phyloP scores from a whole-genome alignment of 2,329 filamentous ascomycete genomes.

The Gnomoniopsis smithogilvyi region DNA sequence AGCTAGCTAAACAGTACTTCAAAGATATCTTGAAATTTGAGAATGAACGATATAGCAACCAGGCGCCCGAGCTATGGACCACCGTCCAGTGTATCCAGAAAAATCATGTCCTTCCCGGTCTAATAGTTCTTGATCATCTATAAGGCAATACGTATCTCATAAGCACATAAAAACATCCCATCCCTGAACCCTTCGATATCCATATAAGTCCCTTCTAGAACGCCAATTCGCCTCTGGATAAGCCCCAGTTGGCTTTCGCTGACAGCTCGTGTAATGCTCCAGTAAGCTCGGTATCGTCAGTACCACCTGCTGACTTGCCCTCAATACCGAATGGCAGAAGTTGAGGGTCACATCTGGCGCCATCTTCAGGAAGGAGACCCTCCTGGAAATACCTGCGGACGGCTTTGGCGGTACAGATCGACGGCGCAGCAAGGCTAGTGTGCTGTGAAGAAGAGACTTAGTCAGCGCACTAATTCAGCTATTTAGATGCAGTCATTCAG shows the following conservation, averaged over 20 bases:
- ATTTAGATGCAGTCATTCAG: too few relatives aligned
- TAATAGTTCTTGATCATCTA: too few relatives aligned
- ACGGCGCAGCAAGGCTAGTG: slow-evolving; percentile 43
- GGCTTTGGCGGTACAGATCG: slow-evolving; percentile 38
- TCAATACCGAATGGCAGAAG: slow-evolving; percentile 37
- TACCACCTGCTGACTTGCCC: background rate
- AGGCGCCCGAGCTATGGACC: too few relatives aligned
- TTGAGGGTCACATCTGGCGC: slow-evolving; percentile 45
- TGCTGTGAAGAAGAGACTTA: slow-evolving; percentile 34
- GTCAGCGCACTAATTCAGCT: too few relatives aligned
- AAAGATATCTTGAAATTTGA: too few relatives aligned
- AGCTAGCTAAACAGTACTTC: too few relatives aligned
- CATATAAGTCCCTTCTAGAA: background rate
- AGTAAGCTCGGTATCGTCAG: slow-evolving; percentile 7
- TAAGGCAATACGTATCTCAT: background rate
- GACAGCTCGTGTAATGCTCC: slow-evolving; percentile 16
- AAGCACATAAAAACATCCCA: background rate
- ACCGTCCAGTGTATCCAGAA: too few relatives aligned
- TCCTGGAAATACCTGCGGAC: slow-evolving; percentile 44
- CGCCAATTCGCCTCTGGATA: background rate
- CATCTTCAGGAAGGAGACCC: slow-evolving; percentile 39
- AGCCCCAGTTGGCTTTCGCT: slow-evolving; percentile 5
- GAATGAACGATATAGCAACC: too few relatives aligned
- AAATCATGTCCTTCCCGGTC: too few relatives aligned
- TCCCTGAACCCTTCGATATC: background rate